Evolutionary conservation across 768 basidiomycete species (phyloP), one percentile per base, ranked within the genome.

Genomic region (Leccinum sublutescens): DNA sequence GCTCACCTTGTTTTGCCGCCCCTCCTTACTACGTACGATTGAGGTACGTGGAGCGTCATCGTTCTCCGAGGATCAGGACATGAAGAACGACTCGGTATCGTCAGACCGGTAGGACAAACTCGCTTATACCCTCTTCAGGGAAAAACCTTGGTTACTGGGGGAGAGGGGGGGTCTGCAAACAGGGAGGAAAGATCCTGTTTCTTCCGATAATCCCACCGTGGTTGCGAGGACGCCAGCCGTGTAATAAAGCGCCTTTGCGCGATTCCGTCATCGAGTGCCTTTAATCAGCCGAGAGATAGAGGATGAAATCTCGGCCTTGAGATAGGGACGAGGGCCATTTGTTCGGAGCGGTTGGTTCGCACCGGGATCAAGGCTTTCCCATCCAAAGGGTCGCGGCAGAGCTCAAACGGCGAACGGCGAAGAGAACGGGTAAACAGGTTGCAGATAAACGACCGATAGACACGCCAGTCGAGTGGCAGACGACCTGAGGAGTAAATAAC

Each of bases 311-410:
- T 17, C n/a, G 50, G n/a, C 25, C 52, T 43, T 34, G 43, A 15
- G 52, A 58, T 36, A 11, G 12, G 27, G 10, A 45, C 19, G n/a
- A 9, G 19, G 19, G 27, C 21, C 25, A 25, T 31, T 43, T 45
- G 33, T 57, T 56, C 62, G 61, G 59, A 29, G 62, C 65, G 65
- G 43, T 56, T 5, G 40, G 19, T 45, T 45, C 48, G 52, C 48
- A 50, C 21, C 45, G 43, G 17, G n/a, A 48, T n/a, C 52, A 49
- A 57, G 48, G 21, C 25, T 34, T 67, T 70, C 65, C 68, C 65
- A 65, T 57, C 36, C 4, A 55, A 62, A 65, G 61, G 63, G 67
- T 65, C 57, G 57, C 58, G 67, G 60, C 47, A 63, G 53, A 27
- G 36, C 15, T 23, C 23, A 19, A 14, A 33, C 17, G 48, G 50